phyloP scores from a whole-genome alignment of 148 eudicot species.

The Cornus kousa region DNA sequence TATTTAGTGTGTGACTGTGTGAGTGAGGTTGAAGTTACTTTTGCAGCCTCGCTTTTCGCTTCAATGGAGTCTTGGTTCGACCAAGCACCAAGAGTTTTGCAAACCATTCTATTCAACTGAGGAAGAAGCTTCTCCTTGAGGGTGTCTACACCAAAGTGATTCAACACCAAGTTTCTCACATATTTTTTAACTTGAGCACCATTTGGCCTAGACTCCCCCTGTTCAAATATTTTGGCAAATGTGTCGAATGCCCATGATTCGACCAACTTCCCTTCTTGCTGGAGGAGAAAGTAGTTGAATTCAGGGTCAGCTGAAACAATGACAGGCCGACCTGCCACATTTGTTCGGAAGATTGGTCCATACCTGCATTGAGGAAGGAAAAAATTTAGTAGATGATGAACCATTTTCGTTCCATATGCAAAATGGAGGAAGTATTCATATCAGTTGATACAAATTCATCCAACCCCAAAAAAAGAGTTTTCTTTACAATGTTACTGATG shows the following conservation, averaged over 20 bases:
- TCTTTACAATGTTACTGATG: too few species aligned
- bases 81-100: conserved; percentile 16
- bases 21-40: background rate
- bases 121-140: conserved; percentile 18
- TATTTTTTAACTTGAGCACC: background rate
- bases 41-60: conserved; percentile 21
- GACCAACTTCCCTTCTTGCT: conserved; percentile 21
- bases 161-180: conserved; percentile 18
- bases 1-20: too few species aligned
- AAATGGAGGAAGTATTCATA: too few species aligned
- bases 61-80: conserved; percentile 19
- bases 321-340: conserved; percentile 24
- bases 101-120: conserved; percentile 10
- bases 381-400: too few species aligned
- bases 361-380: conserved; percentile 12
- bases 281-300: conserved; percentile 25
- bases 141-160: conserved; percentile 21
- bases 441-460: too few species aligned
- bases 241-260: conserved; percentile 28
- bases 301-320: conserved; percentile 28
- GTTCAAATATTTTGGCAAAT: conserved; percentile 26
- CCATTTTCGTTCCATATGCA: too few species aligned
- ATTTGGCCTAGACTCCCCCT: background rate
- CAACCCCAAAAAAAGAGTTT: too few species aligned
- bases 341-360: conserved; percentile 26